Evolutionary conservation across 257 asterid genomes (phyloP), one percentile per base, ranked within the genome.

Genomic region (Gentiana macrophylla): DNA sequence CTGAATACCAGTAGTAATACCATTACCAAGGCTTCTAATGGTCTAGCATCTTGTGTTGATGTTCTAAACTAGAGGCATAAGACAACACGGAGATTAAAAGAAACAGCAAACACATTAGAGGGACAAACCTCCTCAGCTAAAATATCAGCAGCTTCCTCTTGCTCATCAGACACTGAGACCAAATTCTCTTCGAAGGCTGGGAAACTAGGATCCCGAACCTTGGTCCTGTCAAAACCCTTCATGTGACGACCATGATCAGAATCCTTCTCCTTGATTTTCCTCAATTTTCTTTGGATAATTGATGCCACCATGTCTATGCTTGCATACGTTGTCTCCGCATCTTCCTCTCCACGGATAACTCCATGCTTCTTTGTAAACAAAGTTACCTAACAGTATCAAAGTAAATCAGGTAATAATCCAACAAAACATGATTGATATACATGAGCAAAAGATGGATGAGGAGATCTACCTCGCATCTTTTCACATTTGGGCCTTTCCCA

Each of bases 211-310:
- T 81, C 95, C 63, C 83, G 79, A 62, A 81, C 85, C 62, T 83
- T 84, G 9, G 53, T 70, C 75, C 93, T 75, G 57, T 87, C 78
- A 10, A 79, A 81, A 3, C 97, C 95, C 74, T 87, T 84, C 93
- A 87, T 91, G 63, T 87, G 98, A 58, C 96, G 86, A 32, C 94
- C 96, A 59, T 63, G 98, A 59, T 91, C 98, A 1, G 95, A 69
- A 54, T 84, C 98, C 55, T 91, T 91, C 84, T 91, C 98, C 82
- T 87, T 91, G 55, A 90, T 91, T 80, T 91, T 91, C 71, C 95
- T 80, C 83, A 87, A 68, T 52, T 91, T 91, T 56, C 98, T 78
- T 61, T 84, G 92, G 34, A 87, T 81, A 52, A 87, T 79, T 10
- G 95, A 83, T 2, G 93, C 77, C 45, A 84, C 96, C 76, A 83